phyloP scores from a whole-genome alignment of 2,329 filamentous ascomycete genomes.

The Iodosphaeria phyllophila region DNA sequence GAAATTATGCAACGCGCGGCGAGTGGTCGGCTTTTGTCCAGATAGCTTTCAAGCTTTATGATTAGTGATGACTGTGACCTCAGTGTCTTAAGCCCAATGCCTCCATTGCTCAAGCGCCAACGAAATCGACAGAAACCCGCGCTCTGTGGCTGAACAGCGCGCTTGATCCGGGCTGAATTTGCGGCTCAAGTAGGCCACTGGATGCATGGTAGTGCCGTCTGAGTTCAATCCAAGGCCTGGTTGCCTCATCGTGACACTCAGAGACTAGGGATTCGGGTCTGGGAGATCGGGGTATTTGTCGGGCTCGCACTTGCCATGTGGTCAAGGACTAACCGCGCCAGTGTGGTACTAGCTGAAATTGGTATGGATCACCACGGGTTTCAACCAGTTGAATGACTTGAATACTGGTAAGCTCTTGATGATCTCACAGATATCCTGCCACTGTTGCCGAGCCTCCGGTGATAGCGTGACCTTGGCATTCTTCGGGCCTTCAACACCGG shows the following conservation, averaged over 20 bases:
- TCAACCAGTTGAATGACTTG: background rate
- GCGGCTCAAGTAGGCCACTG: background rate
- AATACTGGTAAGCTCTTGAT: background rate
- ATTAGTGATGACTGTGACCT: background rate
- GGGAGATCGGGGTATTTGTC: too few species aligned
- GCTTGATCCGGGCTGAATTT: background rate
- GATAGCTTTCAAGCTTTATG: background rate
- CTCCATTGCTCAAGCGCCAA: background rate
- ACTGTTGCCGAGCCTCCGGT: background rate
- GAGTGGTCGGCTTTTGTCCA: background rate
- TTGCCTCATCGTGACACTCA: too few species aligned
- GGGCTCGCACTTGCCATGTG: background rate
- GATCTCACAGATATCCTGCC: background rate
- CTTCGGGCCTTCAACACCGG: background rate
- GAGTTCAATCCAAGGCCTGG: too few species aligned
- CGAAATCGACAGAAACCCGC: background rate
- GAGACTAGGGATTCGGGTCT: too few species aligned
- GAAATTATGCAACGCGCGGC: background rate
- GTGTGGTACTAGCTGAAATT: background rate
- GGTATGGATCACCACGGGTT: background rate
- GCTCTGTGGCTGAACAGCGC: background rate
- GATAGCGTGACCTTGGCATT: background rate
- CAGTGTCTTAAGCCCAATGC: background rate
- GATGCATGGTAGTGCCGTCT: background rate
- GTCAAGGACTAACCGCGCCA: background rate